These are phyloP conservation scores for Rhizopus sp. DNA, from an alignment of 371 early-diverging fungal genomes.

Conservation along the genomic window DNA sequence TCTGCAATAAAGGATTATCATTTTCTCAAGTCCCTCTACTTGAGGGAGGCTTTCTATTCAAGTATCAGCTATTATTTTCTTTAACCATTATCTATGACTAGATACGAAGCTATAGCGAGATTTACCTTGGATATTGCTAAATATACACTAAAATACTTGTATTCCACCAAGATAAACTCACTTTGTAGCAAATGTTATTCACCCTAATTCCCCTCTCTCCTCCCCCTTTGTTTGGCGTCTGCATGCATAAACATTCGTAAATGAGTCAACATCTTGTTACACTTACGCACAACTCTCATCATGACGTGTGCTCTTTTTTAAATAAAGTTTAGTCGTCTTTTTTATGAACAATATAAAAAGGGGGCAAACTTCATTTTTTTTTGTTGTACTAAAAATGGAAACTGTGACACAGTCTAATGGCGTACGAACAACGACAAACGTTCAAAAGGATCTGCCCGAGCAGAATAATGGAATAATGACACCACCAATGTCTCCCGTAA, in stretches of 20 bases:
- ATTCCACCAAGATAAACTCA: too few relatives aligned
- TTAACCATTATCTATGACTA: too few relatives aligned
- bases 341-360: background rate
- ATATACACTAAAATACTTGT: too few relatives aligned
- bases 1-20: too few relatives aligned
- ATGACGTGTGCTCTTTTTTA: background rate
- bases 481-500: conserved; percentile 58
- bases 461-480: conserved; percentile 7
- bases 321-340: conserved; percentile 1
- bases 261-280: conserved; percentile 3
- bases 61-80: too few relatives aligned
- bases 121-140: too few relatives aligned
- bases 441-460: background rate
- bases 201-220: background rate
- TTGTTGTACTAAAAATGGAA: conserved; percentile 3
- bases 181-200: too few relatives aligned
- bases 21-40: too few relatives aligned
- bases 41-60: too few relatives aligned
- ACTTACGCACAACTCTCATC: background rate
- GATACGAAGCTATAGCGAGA: too few relatives aligned
- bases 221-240: background rate
- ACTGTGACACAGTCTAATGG: background rate
- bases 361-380: background rate
- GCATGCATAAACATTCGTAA: conserved; percentile 5
- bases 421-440: background rate